A percentile compares a stretch with the other conserved stretches of the same genome.
Evolutionary conservation across 2,329 filamentous ascomycete species (phyloP).

Genomic region (Neocatenulostroma microsporum): DNA sequence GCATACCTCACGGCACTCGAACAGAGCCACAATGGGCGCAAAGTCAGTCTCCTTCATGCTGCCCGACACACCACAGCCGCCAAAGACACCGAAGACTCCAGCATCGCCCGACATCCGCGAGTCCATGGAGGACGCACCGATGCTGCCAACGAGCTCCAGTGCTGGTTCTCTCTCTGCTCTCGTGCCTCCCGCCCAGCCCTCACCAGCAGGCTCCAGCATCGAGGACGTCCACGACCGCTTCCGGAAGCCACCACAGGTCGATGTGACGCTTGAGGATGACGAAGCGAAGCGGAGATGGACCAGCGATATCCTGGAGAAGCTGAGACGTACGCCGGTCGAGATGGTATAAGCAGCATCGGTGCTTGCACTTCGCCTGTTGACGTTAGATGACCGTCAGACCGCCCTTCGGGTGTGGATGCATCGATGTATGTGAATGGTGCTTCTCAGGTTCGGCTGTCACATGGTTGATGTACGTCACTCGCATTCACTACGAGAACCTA

Average conservation of each 20-base stretch:
- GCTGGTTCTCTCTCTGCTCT: too few relatives aligned
- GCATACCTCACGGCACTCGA: neutral
- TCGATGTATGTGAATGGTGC: too few relatives aligned
- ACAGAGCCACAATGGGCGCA: neutral
- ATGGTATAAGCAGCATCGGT: too few relatives aligned
- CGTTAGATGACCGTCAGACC: too few relatives aligned
- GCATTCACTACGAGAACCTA: too few relatives aligned
- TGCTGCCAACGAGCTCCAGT: too few relatives aligned
- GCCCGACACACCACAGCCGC: neutral
- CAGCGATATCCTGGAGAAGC: neutral
- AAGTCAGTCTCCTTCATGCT: slow-evolving; percentile 1
- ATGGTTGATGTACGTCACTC: too few relatives aligned
- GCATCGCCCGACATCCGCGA: too few relatives aligned
- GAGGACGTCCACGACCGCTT: neutral
- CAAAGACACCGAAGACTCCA: neutral
- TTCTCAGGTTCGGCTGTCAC: too few relatives aligned
- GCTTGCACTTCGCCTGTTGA: too few relatives aligned
- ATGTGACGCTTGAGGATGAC: neutral
- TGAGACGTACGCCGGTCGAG: neutral
- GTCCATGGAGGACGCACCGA: too few relatives aligned
- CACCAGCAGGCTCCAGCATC: neutral
- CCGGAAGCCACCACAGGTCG: neutral
- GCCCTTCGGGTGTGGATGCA: too few relatives aligned
- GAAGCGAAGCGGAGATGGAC: neutral
- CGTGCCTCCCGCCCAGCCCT: neutral